Conservation (phyloP, 345 rosid species). For the Lepidium aucheri region DNA sequence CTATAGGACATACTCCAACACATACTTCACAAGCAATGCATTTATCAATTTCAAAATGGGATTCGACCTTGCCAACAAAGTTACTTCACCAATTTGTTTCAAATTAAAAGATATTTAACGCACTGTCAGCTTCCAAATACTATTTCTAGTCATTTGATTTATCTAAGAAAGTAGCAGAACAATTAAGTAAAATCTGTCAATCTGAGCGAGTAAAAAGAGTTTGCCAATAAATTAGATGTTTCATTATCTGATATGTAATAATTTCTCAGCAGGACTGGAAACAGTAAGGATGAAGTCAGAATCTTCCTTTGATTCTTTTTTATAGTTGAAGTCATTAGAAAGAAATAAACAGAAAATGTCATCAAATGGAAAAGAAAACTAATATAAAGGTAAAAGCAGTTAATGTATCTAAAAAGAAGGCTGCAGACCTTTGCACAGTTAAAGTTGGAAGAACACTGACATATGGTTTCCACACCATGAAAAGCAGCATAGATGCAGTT, state of each 20-base stretch:
- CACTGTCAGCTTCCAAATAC: background rate
- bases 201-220: background rate
- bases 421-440: slow-evolving; percentile 54
- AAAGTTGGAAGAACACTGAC: slow-evolving; percentile 58
- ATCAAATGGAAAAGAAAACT: background rate
- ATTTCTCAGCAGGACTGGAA: background rate
- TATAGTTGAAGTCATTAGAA: background rate
- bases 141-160: background rate
- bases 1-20: too few relatives aligned
- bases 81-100: background rate
- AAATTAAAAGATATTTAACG: background rate
- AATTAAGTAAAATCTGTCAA: background rate
- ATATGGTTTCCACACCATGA: slow-evolving; percentile 71
- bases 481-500: slow-evolving; percentile 87
- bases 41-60: too few relatives aligned
- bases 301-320: background rate
- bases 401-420: background rate
- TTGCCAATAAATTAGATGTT: background rate
- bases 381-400: background rate
- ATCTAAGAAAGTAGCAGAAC: background rate
- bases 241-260: background rate
- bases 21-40: too few relatives aligned
- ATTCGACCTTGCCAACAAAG: background rate
- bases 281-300: background rate
- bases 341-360: background rate